phyloP scores from a whole-genome alignment of 805 yeast genomes.

The Saccharomyces jurei region DNA sequence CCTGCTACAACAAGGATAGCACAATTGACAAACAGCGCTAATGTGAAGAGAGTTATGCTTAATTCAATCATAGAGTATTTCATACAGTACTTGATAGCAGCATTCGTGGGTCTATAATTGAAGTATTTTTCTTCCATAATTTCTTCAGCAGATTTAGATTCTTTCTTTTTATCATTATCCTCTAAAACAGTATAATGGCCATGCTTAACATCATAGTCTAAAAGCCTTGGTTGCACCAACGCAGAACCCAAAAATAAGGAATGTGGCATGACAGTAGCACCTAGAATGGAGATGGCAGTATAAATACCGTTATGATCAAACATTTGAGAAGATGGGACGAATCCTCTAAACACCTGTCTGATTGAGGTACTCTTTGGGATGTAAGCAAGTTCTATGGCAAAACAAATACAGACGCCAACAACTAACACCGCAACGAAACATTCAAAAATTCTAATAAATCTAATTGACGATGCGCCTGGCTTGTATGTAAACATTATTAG shows the following conservation, averaged over 20 bases:
- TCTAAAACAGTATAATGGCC: constrained; percentile 36
- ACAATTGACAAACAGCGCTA: constrained; percentile 81
- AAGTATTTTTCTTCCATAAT: constrained; percentile 35
- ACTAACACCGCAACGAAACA: constrained; percentile 65
- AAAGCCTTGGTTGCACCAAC: constrained; percentile 73
- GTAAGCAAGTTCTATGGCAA: constrained; percentile 60
- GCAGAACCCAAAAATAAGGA: constrained; percentile 80
- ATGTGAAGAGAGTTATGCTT: constrained; percentile 58
- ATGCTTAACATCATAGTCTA: constrained; percentile 60
- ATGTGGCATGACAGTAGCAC: constrained; percentile 95
- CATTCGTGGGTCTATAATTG: constrained; percentile 57
- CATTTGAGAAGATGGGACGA: constrained; percentile 48
- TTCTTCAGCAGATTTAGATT: constrained; percentile 12
- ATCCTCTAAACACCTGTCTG: constrained; percentile 53
- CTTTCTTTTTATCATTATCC: constrained; percentile 7
- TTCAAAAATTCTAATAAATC: constrained; percentile 68
- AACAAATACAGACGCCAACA: constrained; percentile 67
- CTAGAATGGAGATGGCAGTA: constrained; percentile 71
- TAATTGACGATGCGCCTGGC: constrained; percentile 66
- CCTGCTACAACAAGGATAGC: constrained; percentile 80
- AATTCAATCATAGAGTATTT: constrained; percentile 68
- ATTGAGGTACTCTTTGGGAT: constrained; percentile 41
- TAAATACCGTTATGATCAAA: constrained; percentile 58
- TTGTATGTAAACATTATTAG: constrained; percentile 72
- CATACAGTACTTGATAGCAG: constrained; percentile 67